Evolutionary conservation across 2,329 filamentous ascomycete genomes (phyloP).

Genomic region (Tolypocladium tropicale): DNA sequence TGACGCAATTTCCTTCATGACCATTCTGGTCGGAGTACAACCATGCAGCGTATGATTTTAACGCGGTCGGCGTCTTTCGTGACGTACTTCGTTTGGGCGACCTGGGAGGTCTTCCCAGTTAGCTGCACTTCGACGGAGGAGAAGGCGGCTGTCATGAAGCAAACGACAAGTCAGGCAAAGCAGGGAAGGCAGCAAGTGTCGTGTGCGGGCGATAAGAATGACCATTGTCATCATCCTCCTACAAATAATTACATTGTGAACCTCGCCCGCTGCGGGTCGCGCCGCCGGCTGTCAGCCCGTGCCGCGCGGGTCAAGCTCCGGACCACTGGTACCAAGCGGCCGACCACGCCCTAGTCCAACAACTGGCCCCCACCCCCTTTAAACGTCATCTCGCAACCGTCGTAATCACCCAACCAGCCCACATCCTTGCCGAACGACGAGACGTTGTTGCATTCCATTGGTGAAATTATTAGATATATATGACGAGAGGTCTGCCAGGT

Average conservation of each 20-base stretch:
- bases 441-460: neutral
- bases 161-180: neutral
- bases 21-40: neutral
- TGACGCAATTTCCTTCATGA: neutral
- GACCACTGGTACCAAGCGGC: neutral
- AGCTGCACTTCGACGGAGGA: too few species aligned
- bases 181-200: neutral
- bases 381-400: neutral
- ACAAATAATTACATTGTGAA: conserved; percentile 11
- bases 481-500: neutral
- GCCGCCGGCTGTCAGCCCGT: neutral
- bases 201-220: neutral
- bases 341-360: neutral
- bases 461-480: neutral
- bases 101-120: too few species aligned
- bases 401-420: neutral
- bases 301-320: neutral
- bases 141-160: too few species aligned
- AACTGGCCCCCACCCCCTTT: neutral
- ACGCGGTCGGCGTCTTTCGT: conserved; percentile 37
- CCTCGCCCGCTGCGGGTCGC: neutral
- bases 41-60: conserved; percentile 30
- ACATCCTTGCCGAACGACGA: neutral
- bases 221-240: conserved; percentile 10
- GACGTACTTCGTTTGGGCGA: conserved; percentile 38